These are phyloP conservation scores for Podaxis pistillaris DNA, from an alignment of 768 basidiomycete genomes.

Conservation along the genomic window DNA sequence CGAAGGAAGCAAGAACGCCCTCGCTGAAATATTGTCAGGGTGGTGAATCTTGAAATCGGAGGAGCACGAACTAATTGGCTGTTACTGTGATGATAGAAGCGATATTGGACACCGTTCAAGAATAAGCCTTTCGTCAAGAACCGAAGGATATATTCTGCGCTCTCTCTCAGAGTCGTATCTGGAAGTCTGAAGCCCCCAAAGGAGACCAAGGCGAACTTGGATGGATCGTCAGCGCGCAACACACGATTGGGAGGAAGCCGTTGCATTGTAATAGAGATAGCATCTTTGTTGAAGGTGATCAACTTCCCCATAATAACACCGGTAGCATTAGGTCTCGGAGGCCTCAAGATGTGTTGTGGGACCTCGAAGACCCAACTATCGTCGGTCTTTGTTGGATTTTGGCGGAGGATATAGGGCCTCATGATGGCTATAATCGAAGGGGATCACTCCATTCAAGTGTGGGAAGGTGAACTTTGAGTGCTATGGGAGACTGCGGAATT, in stretches of 20 bases:
- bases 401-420: slow-evolving; percentile 35
- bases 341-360: slow-evolving; percentile 25
- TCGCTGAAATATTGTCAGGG: slow-evolving; percentile 33
- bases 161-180: slow-evolving; percentile 45
- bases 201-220: slow-evolving; percentile 49
- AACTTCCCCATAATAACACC: slow-evolving; percentile 39
- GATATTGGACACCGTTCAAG: slow-evolving; percentile 58
- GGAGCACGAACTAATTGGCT: slow-evolving; percentile 53
- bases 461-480: slow-evolving; percentile 8
- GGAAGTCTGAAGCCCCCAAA: slow-evolving; percentile 49
- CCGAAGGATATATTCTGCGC: slow-evolving; percentile 54
- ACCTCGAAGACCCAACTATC: slow-evolving; percentile 49
- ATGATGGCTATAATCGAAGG: slow-evolving; percentile 25
- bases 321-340: slow-evolving; percentile 22
- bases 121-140: slow-evolving; percentile 55
- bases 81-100: slow-evolving; percentile 72
- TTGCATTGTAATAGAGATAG: slow-evolving; percentile 48
- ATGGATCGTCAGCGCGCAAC: slow-evolving; percentile 51
- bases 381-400: slow-evolving; percentile 46
- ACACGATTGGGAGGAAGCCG: slow-evolving; percentile 59
- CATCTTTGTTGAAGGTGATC: slow-evolving; percentile 47
- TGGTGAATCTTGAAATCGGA: not conserved
- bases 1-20: slow-evolving; percentile 64
- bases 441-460: not conserved
- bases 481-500: slow-evolving; percentile 11